Evolutionary conservation across 2,329 filamentous ascomycete genomes (phyloP).

Genomic region (Geosmithia flava): DNA sequence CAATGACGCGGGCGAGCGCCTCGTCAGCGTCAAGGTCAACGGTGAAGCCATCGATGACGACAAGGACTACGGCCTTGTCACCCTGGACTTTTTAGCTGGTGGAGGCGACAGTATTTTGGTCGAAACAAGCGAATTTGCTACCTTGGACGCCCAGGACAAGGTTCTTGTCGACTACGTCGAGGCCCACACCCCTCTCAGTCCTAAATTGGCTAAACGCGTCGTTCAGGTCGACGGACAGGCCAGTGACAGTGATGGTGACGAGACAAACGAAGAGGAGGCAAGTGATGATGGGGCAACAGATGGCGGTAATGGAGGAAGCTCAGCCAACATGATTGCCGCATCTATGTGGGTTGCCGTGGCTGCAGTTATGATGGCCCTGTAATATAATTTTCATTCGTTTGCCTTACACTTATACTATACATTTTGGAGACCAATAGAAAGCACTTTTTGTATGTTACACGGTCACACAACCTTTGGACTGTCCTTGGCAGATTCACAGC

Average conservation of each 20-base stretch:
- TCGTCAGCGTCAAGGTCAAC: conserved; percentile 39
- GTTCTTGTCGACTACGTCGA: conserved; percentile 38
- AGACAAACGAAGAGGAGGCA: no score
- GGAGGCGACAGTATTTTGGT: conserved; percentile 51
- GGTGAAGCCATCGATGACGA: conserved; percentile 31
- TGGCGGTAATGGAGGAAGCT: not conserved
- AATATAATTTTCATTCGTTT: not conserved
- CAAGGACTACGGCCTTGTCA: conserved; percentile 42
- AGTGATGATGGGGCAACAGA: no score
- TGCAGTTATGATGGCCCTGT: conserved; percentile 2
- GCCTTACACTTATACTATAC: not conserved
- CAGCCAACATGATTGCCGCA: conserved; percentile 1
- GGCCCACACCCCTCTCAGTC: conserved; percentile 32
- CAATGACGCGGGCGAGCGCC: conserved; percentile 31
- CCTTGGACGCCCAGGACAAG: conserved; percentile 40
- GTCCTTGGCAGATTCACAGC: not conserved
- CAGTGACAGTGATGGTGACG: not conserved
- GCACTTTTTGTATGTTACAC: no score
- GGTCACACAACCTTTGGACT: not conserved
- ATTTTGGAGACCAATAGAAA: not conserved
- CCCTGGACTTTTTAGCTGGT: conserved; percentile 48
- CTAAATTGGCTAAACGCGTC: conserved; percentile 31
- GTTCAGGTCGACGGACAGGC: conserved; percentile 6
- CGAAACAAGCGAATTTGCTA: conserved; percentile 22
- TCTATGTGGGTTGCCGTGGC: conserved; percentile 3